Evolutionary conservation across 2,329 filamentous ascomycete genomes (phyloP), one percentile per base, ranked within the genome.

Genomic region (Fusarium oligoseptatum): DNA sequence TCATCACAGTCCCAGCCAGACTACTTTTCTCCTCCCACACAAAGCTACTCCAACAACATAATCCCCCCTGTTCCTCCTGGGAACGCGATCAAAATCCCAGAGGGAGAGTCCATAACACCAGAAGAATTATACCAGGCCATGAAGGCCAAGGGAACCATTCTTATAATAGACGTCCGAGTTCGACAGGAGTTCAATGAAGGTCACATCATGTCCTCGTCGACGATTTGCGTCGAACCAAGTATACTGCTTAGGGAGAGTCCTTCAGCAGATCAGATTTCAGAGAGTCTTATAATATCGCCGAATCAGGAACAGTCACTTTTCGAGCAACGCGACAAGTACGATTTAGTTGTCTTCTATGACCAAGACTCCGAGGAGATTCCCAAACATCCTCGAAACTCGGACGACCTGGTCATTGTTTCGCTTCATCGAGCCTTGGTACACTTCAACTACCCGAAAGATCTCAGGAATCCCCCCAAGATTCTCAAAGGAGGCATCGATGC

Each of bases 311-410:
- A 93, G 75, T 84, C 87, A 2, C 86, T 94, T 36, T 98, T 97
- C 77, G 91, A 90, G 48, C 85, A 90, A 66, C 89, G 92, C 15
- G 89, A 95, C 73, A 88, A 93, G 66, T 98, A 93, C 77, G 95
- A 98, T 75, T 84, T 98, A 48, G 89, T 99, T 12, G 94, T 99
- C 0, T 97, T 97, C 78, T 97, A 98, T 81, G 95, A 99, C 81
- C 89, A 96, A 74, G 71, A 88, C 81, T 87, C 94, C 79, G 67
- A 88, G 82, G 75, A 85, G 73, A 77, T 97, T 22, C 72, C 75
- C 68, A 68, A 73, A 66, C 77, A 77, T 71, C 81, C 75, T 64
- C 80, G 75, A 27, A 82, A 82, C 62, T 76, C 82, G 76, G 83
- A 82, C 80, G 88, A 82, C 81, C 84, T 78, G 79, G 89, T 91